Evolutionary conservation across 345 rosid genomes (phyloP).

Genomic region (Physaria fendleri): DNA sequence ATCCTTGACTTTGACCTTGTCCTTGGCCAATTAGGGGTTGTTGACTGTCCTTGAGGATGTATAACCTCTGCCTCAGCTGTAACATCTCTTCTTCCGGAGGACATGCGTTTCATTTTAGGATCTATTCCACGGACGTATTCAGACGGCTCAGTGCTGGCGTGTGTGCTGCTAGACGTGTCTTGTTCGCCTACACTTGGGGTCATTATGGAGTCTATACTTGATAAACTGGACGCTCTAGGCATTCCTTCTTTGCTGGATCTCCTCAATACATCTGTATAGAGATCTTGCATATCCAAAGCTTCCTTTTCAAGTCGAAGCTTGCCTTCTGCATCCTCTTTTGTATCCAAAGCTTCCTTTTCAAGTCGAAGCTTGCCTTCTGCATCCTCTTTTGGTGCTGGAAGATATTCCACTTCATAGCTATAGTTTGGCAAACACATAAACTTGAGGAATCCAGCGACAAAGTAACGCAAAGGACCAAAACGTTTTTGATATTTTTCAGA

Average conservation of each 20-base stretch:
- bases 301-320: no score
- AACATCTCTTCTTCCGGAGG: conserved; percentile 69
- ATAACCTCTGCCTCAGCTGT: conserved; percentile 80
- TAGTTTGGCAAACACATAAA: conserved; percentile 96
- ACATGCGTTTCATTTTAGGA: conserved; percentile 79
- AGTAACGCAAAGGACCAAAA: conserved; percentile 93
- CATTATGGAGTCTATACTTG: no score
- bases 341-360: conserved; percentile 53
- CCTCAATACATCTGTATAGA: no score
- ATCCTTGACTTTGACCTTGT: conserved; percentile 91
- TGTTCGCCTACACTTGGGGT: no score
- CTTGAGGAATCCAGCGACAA: conserved; percentile 95
- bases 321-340: no score
- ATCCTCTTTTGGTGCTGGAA: conserved; percentile 78
- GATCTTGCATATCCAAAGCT: no score
- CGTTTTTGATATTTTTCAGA: conserved; percentile 92
- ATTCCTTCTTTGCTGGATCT: no score
- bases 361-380: conserved; percentile 44
- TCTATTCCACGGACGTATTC: conserved; percentile 92
- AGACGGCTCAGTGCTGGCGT: conserved; percentile 85
- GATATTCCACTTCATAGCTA: conserved; percentile 89
- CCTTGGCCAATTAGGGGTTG: conserved; percentile 93
- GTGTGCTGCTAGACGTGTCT: conserved; percentile 66
- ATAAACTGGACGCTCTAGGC: no score
- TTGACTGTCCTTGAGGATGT: conserved; percentile 74